Conservation (phyloP, 495 filamentous ascomycete species). For the Talaromyces proteolyticus region DNA sequence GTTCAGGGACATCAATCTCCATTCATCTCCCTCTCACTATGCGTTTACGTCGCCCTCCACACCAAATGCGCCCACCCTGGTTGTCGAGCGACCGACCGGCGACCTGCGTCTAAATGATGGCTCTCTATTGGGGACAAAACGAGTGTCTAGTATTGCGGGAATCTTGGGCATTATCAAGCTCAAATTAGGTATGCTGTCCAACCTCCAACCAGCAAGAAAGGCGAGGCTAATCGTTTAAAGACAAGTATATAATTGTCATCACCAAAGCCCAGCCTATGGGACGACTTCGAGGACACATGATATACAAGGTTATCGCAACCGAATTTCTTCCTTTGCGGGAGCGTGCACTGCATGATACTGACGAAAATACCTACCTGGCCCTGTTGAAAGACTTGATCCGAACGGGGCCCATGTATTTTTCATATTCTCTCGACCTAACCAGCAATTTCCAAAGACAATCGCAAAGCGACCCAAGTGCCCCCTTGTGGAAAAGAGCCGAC, state of each 20-base stretch:
- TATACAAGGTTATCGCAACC: slow-evolving; percentile 86
- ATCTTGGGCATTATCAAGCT: slow-evolving; percentile 89
- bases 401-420: slow-evolving; percentile 92
- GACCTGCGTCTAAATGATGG: slow-evolving; percentile 82
- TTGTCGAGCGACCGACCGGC: slow-evolving; percentile 88
- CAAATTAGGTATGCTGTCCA: slow-evolving; percentile 62
- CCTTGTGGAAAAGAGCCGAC: slow-evolving; percentile 89
- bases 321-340: slow-evolving; percentile 94
- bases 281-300: slow-evolving; percentile 82
- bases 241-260: slow-evolving; percentile 95
- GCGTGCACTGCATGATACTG: slow-evolving; percentile 79
- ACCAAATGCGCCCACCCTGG: slow-evolving; percentile 76
- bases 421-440: slow-evolving; percentile 91
- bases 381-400: slow-evolving; percentile 74
- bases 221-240: slow-evolving; percentile 36
- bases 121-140: slow-evolving; percentile 63
- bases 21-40: slow-evolving; percentile 85
- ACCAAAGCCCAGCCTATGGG: slow-evolving; percentile 91
- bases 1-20: slow-evolving; percentile 94
- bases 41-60: slow-evolving; percentile 95
- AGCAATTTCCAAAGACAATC: slow-evolving; percentile 92
- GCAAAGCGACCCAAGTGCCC: slow-evolving; percentile 56
- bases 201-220: slow-evolving; percentile 9
- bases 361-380: slow-evolving; percentile 85
- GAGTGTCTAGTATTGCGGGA: slow-evolving; percentile 88